Base-by-base conservation (phyloP, 2,329 filamentous ascomycete species). In the Neoarthrinium moseri region DNA sequence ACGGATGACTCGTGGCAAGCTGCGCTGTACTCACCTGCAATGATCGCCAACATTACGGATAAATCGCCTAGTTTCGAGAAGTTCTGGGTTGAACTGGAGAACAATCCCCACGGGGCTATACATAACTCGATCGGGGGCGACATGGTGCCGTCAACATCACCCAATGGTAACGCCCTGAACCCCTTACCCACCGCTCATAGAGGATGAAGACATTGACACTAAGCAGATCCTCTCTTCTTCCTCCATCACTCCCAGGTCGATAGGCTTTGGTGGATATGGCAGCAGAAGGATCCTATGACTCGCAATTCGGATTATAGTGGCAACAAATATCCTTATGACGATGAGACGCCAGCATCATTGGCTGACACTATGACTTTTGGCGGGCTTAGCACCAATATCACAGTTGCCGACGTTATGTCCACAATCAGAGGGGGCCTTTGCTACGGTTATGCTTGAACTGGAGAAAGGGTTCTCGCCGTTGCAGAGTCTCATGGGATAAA, bases 91-190 rank as follows among this genome's bases (percentile, higher is more conserved):
- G 38, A 17, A 1, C 21, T 51, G 23, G 47, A 50, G 33, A 24
- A 39, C 13, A 33, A 18, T 2, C 50, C 47, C 3, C 48, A 52
- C 27, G 45, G 34, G 3, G 33, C 29, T 1, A 42, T 47, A 7
- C 49, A 51, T 24, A 24, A 15, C 12, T 23, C 23, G 4, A 15
- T 51, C 12, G 48, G 41, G 6, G 47, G 44, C n/a, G 48, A 47
- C 21, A 51, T 51, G 50, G 33, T 43, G 7, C 42, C 46, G 6
- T 20, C 36, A 4, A 45, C 42, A 10, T 51, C 45, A 2, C 48
- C 48, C 0, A 46, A 46, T 22, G 38, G 45, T 40, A 30, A n/a
- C n/a, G n/a, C n/a, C n/a, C n/a, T n/a, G n/a, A n/a, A n/a, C n/a
- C n/a, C n/a, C n/a, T n/a, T n/a, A n/a, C n/a, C n/a, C n/a, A n/a